Base-by-base conservation (phyloP, 768 basidiomycete species). In the Tremella yokohamensis region DNA sequence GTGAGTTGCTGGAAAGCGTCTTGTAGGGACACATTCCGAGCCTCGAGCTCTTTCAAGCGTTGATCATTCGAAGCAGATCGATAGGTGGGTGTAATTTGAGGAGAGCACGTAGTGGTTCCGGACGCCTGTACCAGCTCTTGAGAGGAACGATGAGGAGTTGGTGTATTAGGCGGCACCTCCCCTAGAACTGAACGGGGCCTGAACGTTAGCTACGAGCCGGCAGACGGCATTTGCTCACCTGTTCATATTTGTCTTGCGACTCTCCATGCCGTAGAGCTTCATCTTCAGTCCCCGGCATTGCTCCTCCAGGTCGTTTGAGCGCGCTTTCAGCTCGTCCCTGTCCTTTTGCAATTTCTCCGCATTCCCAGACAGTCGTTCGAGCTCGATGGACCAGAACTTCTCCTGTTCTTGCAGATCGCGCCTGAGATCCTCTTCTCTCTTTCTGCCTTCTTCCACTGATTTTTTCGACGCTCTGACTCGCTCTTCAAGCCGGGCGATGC, bases 401-500 rank as follows among this genome's bases (percentile, higher is more conserved):
- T 38, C 39, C 42, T 45, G 15, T 24, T 50, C 49, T 9, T 53
- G 39, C 20, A 48, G 11, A 20, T 42, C 15, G n/a, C 42, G 1
- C 38, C 49, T 49, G 26, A 29, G 37, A 40, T 60, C 45, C 34
- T 63, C 52, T 9, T 40, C 59, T 42, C 44, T 56, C 39, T 56
- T 24, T 22, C 37, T 39, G 11, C 48, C 42, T 16, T 45, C 42
- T 45, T 45, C 42, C 42, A 45, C 22, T n/a, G n/a, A 18, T 15
- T 45, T 45, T 22, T 22, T 45, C 22, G 42, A n/a, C 4, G 42
- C n/a, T 45, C 42, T 38, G 13, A 58, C 53, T 49, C 59, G 64
- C 29, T 42, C 58, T 34, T 74, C 72, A 51, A 74, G 25, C n/a
- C 25, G 49, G 7, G 58, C 61, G n/a, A 72, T 71, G 38, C 70